phyloP scores from a whole-genome alignment of 2,329 filamentous ascomycete species.

The Lizonia empirigonia region DNA sequence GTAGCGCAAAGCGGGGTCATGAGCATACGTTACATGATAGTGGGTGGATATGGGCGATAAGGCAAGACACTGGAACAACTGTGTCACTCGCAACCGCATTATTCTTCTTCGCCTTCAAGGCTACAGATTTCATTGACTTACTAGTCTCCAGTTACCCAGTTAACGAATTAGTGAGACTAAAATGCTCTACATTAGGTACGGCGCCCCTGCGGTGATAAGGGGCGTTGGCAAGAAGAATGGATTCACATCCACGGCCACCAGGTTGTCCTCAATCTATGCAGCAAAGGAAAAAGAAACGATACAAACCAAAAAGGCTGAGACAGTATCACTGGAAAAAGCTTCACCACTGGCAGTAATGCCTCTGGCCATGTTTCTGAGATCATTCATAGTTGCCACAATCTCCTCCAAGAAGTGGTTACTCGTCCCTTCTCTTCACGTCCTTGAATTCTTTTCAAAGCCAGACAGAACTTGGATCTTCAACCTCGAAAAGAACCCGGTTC shows the following conservation, averaged over 20 bases:
- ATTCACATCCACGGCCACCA: slow-evolving; percentile 9
- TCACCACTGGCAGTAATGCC: slow-evolving; percentile 35
- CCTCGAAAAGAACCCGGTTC: slow-evolving; percentile 74
- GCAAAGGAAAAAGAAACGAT: slow-evolving; percentile 4
- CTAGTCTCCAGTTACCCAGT: neutral
- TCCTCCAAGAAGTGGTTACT: slow-evolving; percentile 55
- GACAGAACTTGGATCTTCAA: slow-evolving; percentile 51
- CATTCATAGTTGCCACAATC: slow-evolving; percentile 51
- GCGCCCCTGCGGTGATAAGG: slow-evolving; percentile 15
- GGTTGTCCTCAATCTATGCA: slow-evolving; percentile 12
- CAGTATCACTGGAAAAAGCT: neutral
- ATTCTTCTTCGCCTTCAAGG: neutral
- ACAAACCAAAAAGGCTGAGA: slow-evolving; percentile 13
- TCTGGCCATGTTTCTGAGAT: slow-evolving; percentile 36
- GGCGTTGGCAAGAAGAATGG: slow-evolving; percentile 12
- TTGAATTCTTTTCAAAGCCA: slow-evolving; percentile 50
- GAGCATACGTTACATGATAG: slow-evolving; percentile 16
- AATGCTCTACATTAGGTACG: slow-evolving; percentile 14
- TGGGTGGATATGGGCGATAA: slow-evolving; percentile 25
- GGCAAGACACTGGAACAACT: neutral
- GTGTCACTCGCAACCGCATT: neutral
- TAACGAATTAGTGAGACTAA: neutral
- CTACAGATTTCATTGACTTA: neutral
- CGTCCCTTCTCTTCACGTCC: slow-evolving; percentile 45
- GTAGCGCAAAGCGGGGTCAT: slow-evolving; percentile 27